Base-by-base conservation (phyloP, 1,284 basidiomycete genomes). In the Cutaneotrichosporon sp. region DNA sequence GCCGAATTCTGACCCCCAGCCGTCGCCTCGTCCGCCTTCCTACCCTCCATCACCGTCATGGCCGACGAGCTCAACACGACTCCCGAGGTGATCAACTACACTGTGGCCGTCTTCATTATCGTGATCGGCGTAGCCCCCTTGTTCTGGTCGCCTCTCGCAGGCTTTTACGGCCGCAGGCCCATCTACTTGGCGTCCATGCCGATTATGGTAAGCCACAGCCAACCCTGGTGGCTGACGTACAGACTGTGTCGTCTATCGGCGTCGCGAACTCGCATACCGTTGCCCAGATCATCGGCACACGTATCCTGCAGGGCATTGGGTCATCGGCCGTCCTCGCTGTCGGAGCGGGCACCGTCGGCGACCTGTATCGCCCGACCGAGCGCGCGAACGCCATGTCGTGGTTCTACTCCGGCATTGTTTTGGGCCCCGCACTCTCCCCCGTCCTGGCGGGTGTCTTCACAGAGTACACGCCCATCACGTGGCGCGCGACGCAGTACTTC, bases 21-120 rank as follows among this genome's bases (percentile, higher is more conserved):
- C 29, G 86, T 90, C 70, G 84, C 88, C 0, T 83, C 86, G 2
- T 85, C 86, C 5, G 84, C 86, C 2, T 89, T 90, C 75, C 81
- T 88, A 3, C 89, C 89, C 0, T 84, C 85, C 0, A 88, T 90
- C 52, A 87, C 87, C 0, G 81, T 86, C 60, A 86, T 90, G 64
- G 83, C 87, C 0, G 73, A 77, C 24, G 88, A 90, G 59, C 78
- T 90, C 9, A 60, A 83, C 36, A 83, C 87, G 0, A 84, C 85
- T 0, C 81, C 82, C 1, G 68, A 82, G 4, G 74, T 87, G 27
- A 82, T 90, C 64, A 86, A 85, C 83, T 86, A 75, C 60, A 82
- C 75, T 6, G 69, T 78, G 58, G 79, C 84, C 3, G 79, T 86
- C 49, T 80, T 83, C 58, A 70, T 81, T 42, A 64, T 78, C 13